Evolutionary conservation across 1,139 yeast species (phyloP), one percentile per base, ranked within the genome.

Genomic region (Lodderomyces orthopsilosis): DNA sequence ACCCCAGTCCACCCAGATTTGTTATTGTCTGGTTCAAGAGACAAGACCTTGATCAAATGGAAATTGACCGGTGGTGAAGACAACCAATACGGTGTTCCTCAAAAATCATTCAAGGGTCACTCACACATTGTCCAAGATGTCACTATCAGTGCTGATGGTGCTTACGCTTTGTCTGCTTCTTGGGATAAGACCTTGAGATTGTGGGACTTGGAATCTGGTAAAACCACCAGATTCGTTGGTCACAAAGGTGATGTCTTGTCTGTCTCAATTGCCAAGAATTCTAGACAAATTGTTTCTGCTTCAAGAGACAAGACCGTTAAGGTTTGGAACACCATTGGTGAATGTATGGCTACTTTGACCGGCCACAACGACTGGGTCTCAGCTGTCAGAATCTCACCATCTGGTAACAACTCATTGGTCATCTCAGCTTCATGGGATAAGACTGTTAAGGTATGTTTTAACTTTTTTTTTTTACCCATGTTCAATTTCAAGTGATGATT

Each of bases 301-400:
- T 91, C 98, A 62, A 91, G 98, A 79, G 98, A 93, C 77, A 88
- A 89, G 83, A 87, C 98, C 75, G 91, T 93, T 77, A 91, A 89
- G 83, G 91, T 93, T 77, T 93, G 98, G 98, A 91, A 94, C 86
- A 89, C 96, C 78, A 81, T 90, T 68, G 99, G 98, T 82, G 90
- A 88, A 73, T 90, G 96, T 83, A 85, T 88, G 83, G 85, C 86
- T 78, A 89, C 97, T 66, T 85, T 91, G 76, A 72, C 79, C 62
- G 94, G 95, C 63, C 98, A 93, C 95, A 69, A 82, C 70, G 99
- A 93, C 89, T 93, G 99, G 99, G 97, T 91, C 65, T 88, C 97
- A 56, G 83, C 95, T 63, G 98, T 91, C 65, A 88, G 96, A 83
- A 87, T 90, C 81, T 83, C 89, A 61, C 95, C 96, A 64, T 83